Evolutionary conservation across 2,329 filamentous ascomycete species (phyloP).

Genomic region (Ascochyta clinopodiicola): DNA sequence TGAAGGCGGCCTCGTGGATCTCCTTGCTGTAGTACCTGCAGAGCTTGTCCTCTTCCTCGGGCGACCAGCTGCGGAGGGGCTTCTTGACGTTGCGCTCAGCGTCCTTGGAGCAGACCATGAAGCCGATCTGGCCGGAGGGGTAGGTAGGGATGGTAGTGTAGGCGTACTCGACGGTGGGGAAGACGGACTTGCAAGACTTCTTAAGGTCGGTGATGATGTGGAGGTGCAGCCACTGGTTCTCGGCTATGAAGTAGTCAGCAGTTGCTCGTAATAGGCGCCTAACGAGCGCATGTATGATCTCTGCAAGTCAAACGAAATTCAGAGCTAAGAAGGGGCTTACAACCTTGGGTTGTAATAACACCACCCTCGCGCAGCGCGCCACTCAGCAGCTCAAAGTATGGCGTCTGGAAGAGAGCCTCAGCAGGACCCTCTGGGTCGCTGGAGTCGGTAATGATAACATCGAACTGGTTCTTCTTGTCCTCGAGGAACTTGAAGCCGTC

Average conservation of each 20-base stretch:
- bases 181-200: slow-evolving; percentile 95
- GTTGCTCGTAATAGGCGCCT: slow-evolving; percentile 19
- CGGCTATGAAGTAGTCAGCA: slow-evolving; percentile 65
- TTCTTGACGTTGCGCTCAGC: slow-evolving; percentile 80
- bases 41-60: slow-evolving; percentile 88
- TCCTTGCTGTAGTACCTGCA: slow-evolving; percentile 98
- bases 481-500: slow-evolving; percentile 99
- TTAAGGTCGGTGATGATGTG: slow-evolving; percentile 92
- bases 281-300: slow-evolving; percentile 21
- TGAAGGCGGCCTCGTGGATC: slow-evolving; percentile 92
- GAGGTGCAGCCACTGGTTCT: slow-evolving; percentile 99
- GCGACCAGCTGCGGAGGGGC: slow-evolving; percentile 80
- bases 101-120: slow-evolving; percentile 99
- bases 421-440: slow-evolving; percentile 97
- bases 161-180: slow-evolving; percentile 96
- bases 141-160: slow-evolving; percentile 99
- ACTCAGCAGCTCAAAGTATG: slow-evolving; percentile 94
- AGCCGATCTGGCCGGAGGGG: slow-evolving; percentile 97
- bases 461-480: slow-evolving; percentile 96
- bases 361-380: slow-evolving; percentile 91
- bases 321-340: slow-evolving; percentile 72
- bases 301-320: slow-evolving; percentile 23
- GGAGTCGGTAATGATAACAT: slow-evolving; percentile 99
- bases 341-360: slow-evolving; percentile 99
- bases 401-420: slow-evolving; percentile 96